A percentile compares a stretch with the other conserved stretches of the same genome.
Conservation (phyloP, 345 rosid species). For the Eucalyptus paniculata region DNA sequence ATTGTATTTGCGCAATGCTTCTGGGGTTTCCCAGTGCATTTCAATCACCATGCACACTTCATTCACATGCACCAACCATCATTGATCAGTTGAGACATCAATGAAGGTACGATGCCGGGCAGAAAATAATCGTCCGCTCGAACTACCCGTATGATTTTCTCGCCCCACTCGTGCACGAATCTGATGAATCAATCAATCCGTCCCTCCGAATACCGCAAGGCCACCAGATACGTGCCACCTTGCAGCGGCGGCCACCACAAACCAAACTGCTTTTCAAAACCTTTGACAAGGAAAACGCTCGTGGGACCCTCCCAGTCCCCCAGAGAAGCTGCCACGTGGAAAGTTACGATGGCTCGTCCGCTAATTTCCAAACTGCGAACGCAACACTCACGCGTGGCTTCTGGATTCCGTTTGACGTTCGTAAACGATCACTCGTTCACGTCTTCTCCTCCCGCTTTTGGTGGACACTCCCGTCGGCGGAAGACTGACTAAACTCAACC, state of each 20-base stretch:
- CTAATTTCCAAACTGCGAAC: neutral
- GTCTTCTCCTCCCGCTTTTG: neutral
- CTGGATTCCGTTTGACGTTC: neutral
- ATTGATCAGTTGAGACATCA: neutral
- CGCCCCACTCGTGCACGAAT: neutral
- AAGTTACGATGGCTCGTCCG: neutral
- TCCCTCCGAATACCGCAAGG: neutral
- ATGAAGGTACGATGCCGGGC: neutral
- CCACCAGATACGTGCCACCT: neutral
- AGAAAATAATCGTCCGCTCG: neutral
- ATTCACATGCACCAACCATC: neutral
- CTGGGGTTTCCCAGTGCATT: neutral
- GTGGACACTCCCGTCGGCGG: neutral
- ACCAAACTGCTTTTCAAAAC: neutral
- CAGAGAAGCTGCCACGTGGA: neutral
- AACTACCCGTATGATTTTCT: neutral
- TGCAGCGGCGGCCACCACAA: neutral
- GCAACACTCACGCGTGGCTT: neutral
- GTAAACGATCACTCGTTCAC: neutral
- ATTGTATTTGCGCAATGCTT: neutral
- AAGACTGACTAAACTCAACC: neutral
- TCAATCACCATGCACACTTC: neutral
- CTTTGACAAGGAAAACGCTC: neutral
- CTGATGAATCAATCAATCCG: neutral
- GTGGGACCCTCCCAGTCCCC: neutral